phyloP scores from a whole-genome alignment of 2,329 filamentous ascomycete genomes.

The Didymella sp. region DNA sequence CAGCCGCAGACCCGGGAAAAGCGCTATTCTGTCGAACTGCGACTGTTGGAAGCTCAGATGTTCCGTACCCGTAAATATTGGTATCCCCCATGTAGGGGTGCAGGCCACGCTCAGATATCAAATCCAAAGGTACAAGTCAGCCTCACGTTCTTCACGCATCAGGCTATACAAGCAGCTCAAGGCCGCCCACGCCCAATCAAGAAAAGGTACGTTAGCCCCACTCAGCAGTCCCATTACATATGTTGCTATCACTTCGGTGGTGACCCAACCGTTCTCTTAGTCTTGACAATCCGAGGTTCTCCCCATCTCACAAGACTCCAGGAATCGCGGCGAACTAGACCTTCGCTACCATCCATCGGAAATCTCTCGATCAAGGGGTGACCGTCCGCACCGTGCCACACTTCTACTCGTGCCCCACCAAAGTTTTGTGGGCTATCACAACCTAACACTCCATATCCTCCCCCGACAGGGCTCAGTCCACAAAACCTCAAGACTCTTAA shows the following conservation, averaged over 20 bases:
- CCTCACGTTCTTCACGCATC: constrained; percentile 36
- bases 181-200: constrained; percentile 17
- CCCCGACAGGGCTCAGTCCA: constrained; percentile 20
- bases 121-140: constrained; percentile 39
- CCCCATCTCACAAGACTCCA: constrained; percentile 47
- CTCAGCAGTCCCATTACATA: constrained; percentile 29
- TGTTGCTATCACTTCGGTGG: constrained; percentile 43
- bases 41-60: constrained; percentile 42
- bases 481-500: constrained; percentile 16
- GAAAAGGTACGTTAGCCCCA: constrained; percentile 48
- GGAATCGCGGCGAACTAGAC: constrained; percentile 40
- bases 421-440: constrained; percentile 40
- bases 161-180: constrained; percentile 14
- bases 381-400: constrained; percentile 45
- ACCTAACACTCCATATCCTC: constrained; percentile 33
- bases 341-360: constrained; percentile 42
- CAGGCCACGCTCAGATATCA: constrained; percentile 41
- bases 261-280: constrained; percentile 46
- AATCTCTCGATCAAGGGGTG: constrained; percentile 36
- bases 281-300: constrained; percentile 37
- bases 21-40: constrained; percentile 36
- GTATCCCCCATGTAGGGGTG: constrained; percentile 45
- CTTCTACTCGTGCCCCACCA: constrained; percentile 38
- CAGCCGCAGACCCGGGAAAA: constrained; percentile 49
- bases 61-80: constrained; percentile 45